Conservation (phyloP, 768 basidiomycete species). For the Suillus weaverae region DNA sequence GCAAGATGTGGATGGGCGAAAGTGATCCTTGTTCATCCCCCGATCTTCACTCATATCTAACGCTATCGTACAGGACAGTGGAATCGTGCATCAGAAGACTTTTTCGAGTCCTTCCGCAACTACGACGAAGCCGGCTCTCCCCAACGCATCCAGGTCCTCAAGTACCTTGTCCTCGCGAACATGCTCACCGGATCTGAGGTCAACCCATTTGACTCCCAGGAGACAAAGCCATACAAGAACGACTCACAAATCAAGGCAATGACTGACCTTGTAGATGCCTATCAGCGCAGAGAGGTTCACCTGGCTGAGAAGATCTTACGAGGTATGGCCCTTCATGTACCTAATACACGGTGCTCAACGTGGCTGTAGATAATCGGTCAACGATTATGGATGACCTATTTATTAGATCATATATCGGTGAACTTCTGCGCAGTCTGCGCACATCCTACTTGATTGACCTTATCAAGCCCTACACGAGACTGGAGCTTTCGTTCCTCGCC, state of each 20-base stretch:
- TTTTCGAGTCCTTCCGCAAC: conserved; percentile 98
- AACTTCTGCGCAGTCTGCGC: conserved; percentile 88
- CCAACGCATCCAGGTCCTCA: conserved; percentile 95
- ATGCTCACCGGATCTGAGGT: conserved; percentile 99
- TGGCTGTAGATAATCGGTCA: conserved; percentile 72
- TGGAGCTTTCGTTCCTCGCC: conserved; percentile 91
- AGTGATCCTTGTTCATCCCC: conserved; percentile 46
- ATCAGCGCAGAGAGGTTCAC: conserved; percentile 95
- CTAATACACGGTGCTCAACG: conserved; percentile 7
- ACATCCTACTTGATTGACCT: conserved; percentile 98
- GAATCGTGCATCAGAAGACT: conserved; percentile 95
- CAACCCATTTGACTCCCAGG: conserved; percentile 99
- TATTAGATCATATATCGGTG: conserved; percentile 94
- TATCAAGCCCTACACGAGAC: conserved; percentile 94
- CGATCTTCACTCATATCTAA: conserved; percentile 4
- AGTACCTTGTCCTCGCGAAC: conserved; percentile 96
- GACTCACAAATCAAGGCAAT: conserved; percentile 97
- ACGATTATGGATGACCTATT: conserved; percentile 97
- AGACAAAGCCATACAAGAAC: conserved; percentile 97
- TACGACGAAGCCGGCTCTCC: conserved; percentile 98
- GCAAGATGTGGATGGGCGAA: conserved; percentile 99
- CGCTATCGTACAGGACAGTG: conserved; percentile 71
- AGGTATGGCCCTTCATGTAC: conserved; percentile 45
- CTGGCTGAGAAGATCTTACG: conserved; percentile 94
- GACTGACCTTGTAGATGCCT: conserved; percentile 96